Base-by-base conservation (phyloP, 2,329 filamentous ascomycete species). In the Aspergillus phoenicis region DNA sequence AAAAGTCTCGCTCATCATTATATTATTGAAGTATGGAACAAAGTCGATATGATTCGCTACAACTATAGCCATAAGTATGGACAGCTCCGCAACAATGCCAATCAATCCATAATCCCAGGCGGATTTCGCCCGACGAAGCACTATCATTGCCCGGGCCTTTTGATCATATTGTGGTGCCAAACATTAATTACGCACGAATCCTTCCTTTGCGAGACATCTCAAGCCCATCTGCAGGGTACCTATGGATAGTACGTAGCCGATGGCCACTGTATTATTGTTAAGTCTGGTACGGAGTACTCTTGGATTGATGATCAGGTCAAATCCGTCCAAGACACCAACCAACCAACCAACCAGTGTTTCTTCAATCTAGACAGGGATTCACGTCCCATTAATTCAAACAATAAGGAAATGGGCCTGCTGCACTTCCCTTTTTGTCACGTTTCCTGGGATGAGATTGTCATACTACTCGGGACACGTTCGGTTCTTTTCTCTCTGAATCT, bases 111-210 rank as follows among this genome's bases (percentile, higher is more conserved):
- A 28, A 51, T 33, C 47, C 33, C 22, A 47, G 38, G 26, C 55
- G 58, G 54, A 58, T 63, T 56, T 56, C 45, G 39, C 58, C 57
- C 57, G 52, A 36, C 51, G 20, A 38, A 60, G 56, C 24, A 52
- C 26, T 45, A 48, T 53, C 48, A 48, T 41, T 26, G 43, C 49
- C 56, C 55, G 26, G 26, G 26, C 33, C 33, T 36, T 17, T 17
- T 51, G 22, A 30, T 17, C 24, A 49, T 30, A 24, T 24, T 15
- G 45, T 49, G 15, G 45, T 49, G 15, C 45, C 45, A 49, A 49
- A 13, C 41, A 60, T 49, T 36, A 36, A 36, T 36, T 39, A 24
- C 59, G 52, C 52, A 26, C 17, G 26, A 30, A 51, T 51, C 47
- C 47, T 49, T 49, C 47, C 33, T 30, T 51, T 45, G 41, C 41